These are phyloP conservation scores for Rugonectria rugulosa DNA, from an alignment of 2,329 filamentous ascomycete genomes.

Conservation along the genomic window DNA sequence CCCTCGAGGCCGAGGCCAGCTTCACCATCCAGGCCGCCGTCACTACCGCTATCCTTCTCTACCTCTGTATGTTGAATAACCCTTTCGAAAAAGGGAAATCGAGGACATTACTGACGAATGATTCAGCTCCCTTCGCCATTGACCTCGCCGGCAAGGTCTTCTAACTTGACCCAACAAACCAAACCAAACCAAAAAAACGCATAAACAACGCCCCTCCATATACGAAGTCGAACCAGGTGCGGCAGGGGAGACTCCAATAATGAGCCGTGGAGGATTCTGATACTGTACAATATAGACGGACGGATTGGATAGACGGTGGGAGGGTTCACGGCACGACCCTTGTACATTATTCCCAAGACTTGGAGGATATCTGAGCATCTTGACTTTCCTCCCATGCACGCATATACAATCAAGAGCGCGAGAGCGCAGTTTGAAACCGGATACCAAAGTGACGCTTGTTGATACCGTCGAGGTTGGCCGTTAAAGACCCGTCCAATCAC, in stretches of 20 bases:
- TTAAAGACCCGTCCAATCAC: conserved; percentile 6
- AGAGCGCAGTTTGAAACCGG: conserved; percentile 1
- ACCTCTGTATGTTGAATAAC: conserved; percentile 71
- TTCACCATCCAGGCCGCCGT: conserved; percentile 73
- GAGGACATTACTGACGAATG: conserved; percentile 19
- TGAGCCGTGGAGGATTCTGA: conserved; percentile 15
- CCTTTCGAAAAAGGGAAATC: background rate
- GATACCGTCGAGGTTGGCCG: too few relatives aligned
- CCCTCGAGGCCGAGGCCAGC: conserved; percentile 72
- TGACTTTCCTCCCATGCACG: conserved; percentile 21
- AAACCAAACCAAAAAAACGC: too few relatives aligned
- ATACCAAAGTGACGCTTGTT: too few relatives aligned
- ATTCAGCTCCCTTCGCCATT: conserved; percentile 64
- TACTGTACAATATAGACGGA: conserved; percentile 37
- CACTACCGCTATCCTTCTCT: conserved; percentile 72
- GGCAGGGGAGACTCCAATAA: conserved; percentile 17
- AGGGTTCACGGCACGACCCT: conserved; percentile 30
- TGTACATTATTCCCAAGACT: conserved; percentile 33
- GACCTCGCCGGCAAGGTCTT: conserved; percentile 58
- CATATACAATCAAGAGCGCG: conserved; percentile 11
- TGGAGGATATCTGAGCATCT: conserved; percentile 26
- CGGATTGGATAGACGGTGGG: conserved; percentile 26
- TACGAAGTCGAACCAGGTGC: background rate
- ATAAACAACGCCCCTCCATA: background rate
- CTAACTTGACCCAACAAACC: conserved; percentile 33